Conservation (phyloP, 139 green algal genomes). For the Asterochloris sp. region DNA sequence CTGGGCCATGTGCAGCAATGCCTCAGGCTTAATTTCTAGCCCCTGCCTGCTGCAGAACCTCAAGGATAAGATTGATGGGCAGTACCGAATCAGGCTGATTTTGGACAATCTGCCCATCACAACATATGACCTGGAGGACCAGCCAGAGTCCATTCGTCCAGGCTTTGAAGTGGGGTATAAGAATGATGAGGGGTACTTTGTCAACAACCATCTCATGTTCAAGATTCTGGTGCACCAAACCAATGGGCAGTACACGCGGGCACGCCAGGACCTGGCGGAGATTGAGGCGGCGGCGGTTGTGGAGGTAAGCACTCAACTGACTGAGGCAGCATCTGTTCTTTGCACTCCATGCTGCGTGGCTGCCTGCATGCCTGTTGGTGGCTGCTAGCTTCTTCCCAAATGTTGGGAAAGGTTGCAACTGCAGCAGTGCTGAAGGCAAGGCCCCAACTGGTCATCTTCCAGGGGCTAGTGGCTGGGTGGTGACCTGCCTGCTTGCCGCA, state of each 20-base stretch:
- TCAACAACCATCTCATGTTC: conserved; percentile 96
- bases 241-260: conserved; percentile 65
- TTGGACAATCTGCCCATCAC: conserved; percentile 97
- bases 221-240: conserved; percentile 89
- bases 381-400: too few species aligned
- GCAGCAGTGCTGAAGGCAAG: too few species aligned
- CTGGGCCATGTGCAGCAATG: background rate
- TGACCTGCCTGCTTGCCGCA: background rate
- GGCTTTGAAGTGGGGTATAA: conserved; percentile 86
- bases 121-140: conserved; percentile 74
- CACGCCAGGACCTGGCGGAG: conserved; percentile 31
- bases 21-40: background rate
- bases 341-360: too few species aligned
- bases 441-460: too few species aligned
- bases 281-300: conserved; percentile 48
- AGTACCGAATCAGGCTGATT: conserved; percentile 91
- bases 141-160: conserved; percentile 44
- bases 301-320: conserved; percentile 20
- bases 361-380: too few species aligned
- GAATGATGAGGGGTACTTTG: conserved; percentile 66
- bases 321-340: too few species aligned
- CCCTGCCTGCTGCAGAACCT: conserved; percentile 42
- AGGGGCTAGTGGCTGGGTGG: background rate
- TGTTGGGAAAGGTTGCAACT: too few species aligned
- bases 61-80: conserved; percentile 67